Conservation (phyloP, 345 rosid genomes). For the Rhizophora mangle region DNA sequence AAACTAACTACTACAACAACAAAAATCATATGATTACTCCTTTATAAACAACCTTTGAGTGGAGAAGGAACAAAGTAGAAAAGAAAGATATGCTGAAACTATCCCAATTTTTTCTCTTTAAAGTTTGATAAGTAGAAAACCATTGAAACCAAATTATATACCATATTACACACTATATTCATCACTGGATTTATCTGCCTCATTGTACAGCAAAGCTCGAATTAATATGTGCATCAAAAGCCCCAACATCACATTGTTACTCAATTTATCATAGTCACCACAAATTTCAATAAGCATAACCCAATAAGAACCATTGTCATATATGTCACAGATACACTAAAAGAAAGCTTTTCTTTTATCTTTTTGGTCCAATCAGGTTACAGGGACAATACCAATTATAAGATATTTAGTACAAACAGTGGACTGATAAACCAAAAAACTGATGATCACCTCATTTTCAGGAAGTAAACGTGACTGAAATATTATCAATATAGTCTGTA, state of each 20-base stretch:
- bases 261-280: not conserved
- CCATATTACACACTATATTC: no score
- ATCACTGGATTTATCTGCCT: not conserved
- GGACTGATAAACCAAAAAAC: constrained; percentile 17
- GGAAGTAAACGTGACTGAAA: constrained; percentile 93
- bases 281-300: not conserved
- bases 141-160: no score
- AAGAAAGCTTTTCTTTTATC: not conserved
- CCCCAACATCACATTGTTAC: not conserved
- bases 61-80: not conserved
- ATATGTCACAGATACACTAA: not conserved
- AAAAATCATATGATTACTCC: not conserved
- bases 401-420: constrained; percentile 12
- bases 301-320: no score
- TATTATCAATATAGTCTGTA: constrained; percentile 88
- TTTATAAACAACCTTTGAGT: not conserved
- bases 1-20: not conserved
- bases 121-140: not conserved
- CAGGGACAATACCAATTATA: constrained; percentile 6
- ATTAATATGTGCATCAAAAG: not conserved
- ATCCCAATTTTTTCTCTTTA: not conserved
- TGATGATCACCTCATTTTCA: constrained; percentile 63
- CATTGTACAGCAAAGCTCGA: not conserved
- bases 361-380: constrained; percentile 2
- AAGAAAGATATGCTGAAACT: not conserved